Evolutionary conservation across 495 filamentous ascomycete genomes (phyloP), one percentile per base, ranked within the genome.

Genomic region (Xanthoparmelia taractica): DNA sequence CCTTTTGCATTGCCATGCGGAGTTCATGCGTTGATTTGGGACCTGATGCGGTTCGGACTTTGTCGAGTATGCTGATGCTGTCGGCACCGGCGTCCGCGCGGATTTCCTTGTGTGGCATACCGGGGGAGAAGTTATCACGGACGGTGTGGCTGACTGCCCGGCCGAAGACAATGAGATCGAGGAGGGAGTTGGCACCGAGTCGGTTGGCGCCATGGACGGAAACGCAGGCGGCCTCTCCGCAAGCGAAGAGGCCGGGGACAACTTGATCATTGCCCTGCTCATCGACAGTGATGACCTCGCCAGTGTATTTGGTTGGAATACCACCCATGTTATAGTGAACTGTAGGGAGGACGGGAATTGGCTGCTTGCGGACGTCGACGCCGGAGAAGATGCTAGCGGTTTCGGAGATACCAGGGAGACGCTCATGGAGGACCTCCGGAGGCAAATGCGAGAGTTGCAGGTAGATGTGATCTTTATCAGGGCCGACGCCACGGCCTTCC

Each of bases 321-420:
- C 93, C 93, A 75, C 93, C 93, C 93, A 97, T 97, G 84, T 96
- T 96, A 84, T 97, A 97, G 81, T 97, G 94, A 71, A 96, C 94
- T 54, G 93, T 97, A 57, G 93, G 93, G 62, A 97, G 82, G 67
- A 97, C 94, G 61, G 93, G 93, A 71, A 97, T 97, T 67, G 93
- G 93, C 76, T 96, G 88, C 80, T 95, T 96, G 73, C 85, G 87
- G 67, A 97, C 92, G 74, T 97, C 94, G 70, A 97, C 92, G 74
- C 93, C 93, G 41, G 93, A 81, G 79, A 97, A 97, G 72, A 97
- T 96, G 65, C 88, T 88, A 50, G 93, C 93, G 41, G 94, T 97
- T 81, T 97, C 93, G 36, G 94, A 96, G 74, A 97, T 97, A 84
- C 93, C 93, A 61, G 93, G 93, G 60, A 97, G 89, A 79, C 93